Conservation (phyloP, 129 eudicot species). For the Flaveria ramosissima region DNA sequence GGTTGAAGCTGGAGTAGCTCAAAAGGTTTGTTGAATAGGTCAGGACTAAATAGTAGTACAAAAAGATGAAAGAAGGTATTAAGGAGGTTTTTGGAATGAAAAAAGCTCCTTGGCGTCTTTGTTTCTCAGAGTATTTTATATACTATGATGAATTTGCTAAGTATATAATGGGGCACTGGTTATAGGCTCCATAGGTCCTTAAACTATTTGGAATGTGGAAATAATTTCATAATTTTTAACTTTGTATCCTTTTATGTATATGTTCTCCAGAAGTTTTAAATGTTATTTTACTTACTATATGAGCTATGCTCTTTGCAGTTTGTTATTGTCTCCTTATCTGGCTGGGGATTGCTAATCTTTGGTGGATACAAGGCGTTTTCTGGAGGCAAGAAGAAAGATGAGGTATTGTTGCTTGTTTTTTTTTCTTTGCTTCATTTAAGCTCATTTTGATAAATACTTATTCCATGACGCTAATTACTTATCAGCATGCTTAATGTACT, state of each 20-base stretch:
- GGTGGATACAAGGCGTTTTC: constrained; percentile 78
- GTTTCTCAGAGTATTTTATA: neutral
- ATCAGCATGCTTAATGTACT: neutral
- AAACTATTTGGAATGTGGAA: neutral
- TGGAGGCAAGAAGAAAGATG: constrained; percentile 66
- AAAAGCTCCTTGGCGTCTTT: neutral
- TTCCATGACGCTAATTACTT: neutral
- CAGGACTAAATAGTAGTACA: neutral
- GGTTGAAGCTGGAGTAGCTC: neutral
- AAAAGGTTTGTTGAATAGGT: neutral
- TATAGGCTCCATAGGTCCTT: neutral
- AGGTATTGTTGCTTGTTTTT: constrained; percentile 45
- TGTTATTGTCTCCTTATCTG: constrained; percentile 79
- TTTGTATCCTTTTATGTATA: neutral
- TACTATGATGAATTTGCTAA: neutral
- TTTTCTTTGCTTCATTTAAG: neutral
- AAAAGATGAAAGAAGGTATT: neutral
- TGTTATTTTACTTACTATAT: neutral
- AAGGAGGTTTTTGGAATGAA: neutral
- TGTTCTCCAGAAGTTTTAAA: neutral
- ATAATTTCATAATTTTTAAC: neutral
- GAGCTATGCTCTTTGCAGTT: constrained; percentile 49
- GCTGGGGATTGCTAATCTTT: constrained; percentile 76
- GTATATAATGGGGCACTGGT: neutral
- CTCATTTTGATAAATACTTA: neutral